phyloP scores from a whole-genome alignment of 129 eudicot genomes.

The Helichrysum umbraculigerum region DNA sequence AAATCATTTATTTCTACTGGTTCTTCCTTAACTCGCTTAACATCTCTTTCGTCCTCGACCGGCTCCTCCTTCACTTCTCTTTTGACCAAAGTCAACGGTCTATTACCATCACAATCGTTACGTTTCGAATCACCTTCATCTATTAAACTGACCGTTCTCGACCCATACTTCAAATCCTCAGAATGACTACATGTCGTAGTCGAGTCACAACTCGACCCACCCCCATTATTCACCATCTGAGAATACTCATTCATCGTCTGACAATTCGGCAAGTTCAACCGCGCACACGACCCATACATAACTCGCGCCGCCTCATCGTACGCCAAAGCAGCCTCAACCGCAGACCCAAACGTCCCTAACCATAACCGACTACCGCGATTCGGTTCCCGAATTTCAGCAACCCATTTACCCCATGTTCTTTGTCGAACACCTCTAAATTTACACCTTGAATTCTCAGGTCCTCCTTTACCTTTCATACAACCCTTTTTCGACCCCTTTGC shows the following conservation, averaged over 20 bases:
- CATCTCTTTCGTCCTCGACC: neutral
- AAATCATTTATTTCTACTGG: neutral
- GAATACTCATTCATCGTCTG: constrained; percentile 10
- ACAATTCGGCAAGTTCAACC: constrained; percentile 51
- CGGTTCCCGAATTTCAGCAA: constrained; percentile 93
- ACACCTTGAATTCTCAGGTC: constrained; percentile 63
- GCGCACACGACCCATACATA: constrained; percentile 74
- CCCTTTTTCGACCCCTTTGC: constrained; percentile 92
- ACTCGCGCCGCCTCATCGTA: constrained; percentile 89
- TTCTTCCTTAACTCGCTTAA: constrained; percentile 17
- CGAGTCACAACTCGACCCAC: constrained; percentile 35
- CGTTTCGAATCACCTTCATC: constrained; percentile 27
- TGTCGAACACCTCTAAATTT: constrained; percentile 87
- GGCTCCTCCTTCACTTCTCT: constrained; percentile 31
- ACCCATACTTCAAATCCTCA: constrained; percentile 6
- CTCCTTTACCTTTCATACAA: constrained; percentile 97
- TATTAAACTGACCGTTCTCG: neutral
- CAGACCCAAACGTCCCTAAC: constrained; percentile 79
- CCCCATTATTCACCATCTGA: neutral
- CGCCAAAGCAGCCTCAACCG: constrained; percentile 77
- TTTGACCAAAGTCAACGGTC: neutral
- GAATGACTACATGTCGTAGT: constrained; percentile 36
- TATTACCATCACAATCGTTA: too few species aligned
- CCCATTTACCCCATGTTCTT: constrained; percentile 99
- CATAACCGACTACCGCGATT: constrained; percentile 70